phyloP scores from a whole-genome alignment of 345 rosid species.

The Eucalyptus polyanthemos region DNA sequence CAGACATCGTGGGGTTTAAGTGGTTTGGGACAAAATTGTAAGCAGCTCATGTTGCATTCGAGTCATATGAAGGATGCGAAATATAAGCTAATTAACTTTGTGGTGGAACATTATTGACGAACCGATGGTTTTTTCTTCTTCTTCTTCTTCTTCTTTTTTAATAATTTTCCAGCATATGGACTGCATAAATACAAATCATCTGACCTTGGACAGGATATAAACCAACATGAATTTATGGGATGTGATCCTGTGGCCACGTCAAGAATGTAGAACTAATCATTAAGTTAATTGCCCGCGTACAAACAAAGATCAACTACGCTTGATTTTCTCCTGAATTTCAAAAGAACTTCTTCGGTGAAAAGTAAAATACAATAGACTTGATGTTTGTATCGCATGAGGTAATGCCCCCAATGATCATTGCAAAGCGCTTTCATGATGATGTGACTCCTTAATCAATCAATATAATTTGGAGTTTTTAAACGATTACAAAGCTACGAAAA shows the following conservation, averaged over 20 bases:
- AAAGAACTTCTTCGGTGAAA: background rate
- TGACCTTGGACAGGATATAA: background rate
- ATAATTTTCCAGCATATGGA: background rate
- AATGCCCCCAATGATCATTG: background rate
- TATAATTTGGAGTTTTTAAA: background rate
- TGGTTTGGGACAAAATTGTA: background rate
- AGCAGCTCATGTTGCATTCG: background rate
- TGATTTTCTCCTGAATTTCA: background rate
- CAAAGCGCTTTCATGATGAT: background rate
- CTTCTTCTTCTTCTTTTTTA: no score
- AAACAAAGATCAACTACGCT: background rate
- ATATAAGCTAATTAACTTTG: background rate
- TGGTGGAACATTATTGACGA: background rate
- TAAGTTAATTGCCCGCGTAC: background rate
- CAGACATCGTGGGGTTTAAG: background rate
- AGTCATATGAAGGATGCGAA: background rate
- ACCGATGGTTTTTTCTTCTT: background rate
- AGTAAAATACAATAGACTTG: background rate
- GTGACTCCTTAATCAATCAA: background rate
- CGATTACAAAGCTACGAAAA: background rate
- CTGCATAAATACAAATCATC: background rate
- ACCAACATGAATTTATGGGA: background rate
- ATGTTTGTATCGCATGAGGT: background rate
- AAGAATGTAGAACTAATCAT: background rate
- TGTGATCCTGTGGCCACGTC: background rate